phyloP scores from a whole-genome alignment of 1,284 basidiomycete species.

The Tausonia pullulans region DNA sequence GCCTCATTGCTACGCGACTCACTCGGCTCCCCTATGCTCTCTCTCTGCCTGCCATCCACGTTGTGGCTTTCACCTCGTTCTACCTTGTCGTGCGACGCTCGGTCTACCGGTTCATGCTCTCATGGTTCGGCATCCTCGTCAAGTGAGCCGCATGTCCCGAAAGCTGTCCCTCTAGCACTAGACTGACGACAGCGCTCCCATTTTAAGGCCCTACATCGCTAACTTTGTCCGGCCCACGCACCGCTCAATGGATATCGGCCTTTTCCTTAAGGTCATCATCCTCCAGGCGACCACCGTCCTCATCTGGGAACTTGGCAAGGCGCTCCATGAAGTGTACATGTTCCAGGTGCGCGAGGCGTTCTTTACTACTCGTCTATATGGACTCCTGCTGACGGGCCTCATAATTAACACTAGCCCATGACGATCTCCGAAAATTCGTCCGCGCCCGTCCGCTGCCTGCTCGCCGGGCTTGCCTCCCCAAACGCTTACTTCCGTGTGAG shows the following conservation, averaged over 20 bases:
- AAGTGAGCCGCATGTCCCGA: neutral
- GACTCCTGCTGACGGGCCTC: neutral
- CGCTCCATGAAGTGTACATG: constrained; percentile 14
- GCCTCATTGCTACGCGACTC: constrained; percentile 4
- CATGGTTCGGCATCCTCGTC: constrained; percentile 15
- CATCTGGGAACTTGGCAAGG: constrained; percentile 11
- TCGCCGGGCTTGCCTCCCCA: constrained; percentile 1
- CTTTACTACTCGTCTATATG: neutral
- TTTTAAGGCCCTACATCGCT: constrained; percentile 13
- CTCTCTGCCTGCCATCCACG: constrained; percentile 12
- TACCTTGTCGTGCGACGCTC: constrained; percentile 3
- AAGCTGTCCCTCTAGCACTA: too few relatives aligned
- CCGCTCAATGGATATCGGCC: constrained; percentile 1
- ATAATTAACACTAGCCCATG: constrained; percentile 5
- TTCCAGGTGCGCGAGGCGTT: constrained; percentile 4
- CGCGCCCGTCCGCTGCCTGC: constrained; percentile 9
- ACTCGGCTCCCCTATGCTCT: neutral
- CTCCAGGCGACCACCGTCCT: constrained; percentile 6
- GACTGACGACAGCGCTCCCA: neutral
- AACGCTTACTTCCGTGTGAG: constrained; percentile 11
- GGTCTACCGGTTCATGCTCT: constrained; percentile 9
- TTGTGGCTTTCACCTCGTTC: constrained; percentile 4
- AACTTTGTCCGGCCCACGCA: constrained; percentile 11
- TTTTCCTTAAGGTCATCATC: constrained; percentile 5
- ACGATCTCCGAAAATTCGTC: constrained; percentile 11